Conservation (phyloP, 2,329 filamentous ascomycete species). For the Fusarium chaquense region DNA sequence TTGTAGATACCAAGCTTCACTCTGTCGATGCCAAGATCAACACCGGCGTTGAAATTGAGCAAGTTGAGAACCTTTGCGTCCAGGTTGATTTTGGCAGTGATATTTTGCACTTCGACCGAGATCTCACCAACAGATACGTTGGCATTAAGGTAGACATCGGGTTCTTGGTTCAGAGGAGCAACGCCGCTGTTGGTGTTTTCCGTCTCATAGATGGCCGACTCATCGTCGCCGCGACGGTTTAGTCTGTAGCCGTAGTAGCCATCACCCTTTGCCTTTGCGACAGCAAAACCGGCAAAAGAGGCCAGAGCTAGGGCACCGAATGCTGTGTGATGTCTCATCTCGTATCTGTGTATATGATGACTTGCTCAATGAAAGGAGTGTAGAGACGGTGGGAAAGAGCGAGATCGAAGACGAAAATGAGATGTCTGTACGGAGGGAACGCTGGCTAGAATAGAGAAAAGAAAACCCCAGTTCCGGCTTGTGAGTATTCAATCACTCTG, state of each 20-base stretch:
- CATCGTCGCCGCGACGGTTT: constrained; percentile 24
- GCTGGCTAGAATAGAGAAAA: constrained; percentile 17
- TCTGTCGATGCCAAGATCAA: constrained; percentile 29
- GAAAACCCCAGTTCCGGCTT: constrained; percentile 3
- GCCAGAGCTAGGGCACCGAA: constrained; percentile 12
- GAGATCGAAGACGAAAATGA: not conserved
- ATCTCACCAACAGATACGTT: constrained; percentile 27
- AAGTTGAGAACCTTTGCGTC: constrained; percentile 31
- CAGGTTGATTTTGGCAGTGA: constrained; percentile 31
- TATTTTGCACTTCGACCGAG: constrained; percentile 26
- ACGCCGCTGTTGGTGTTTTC: constrained; percentile 29
- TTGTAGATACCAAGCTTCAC: constrained; percentile 33
- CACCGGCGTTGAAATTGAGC: constrained; percentile 31
- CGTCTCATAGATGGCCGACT: constrained; percentile 29
- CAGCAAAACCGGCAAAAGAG: not conserved
- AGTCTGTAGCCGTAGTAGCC: constrained; percentile 30
- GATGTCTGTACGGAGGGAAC: not conserved
- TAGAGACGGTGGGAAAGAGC: not conserved
- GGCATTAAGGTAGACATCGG: constrained; percentile 28
- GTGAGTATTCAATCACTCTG: not conserved
- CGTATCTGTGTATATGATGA: not conserved
- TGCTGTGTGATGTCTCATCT: constrained; percentile 21
- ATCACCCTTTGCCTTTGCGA: constrained; percentile 23
- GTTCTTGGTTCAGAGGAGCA: constrained; percentile 20
- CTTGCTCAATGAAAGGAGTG: not conserved